Conservation (phyloP, 2,329 filamentous ascomycete genomes). For the Alternaria brassicicola region DNA sequence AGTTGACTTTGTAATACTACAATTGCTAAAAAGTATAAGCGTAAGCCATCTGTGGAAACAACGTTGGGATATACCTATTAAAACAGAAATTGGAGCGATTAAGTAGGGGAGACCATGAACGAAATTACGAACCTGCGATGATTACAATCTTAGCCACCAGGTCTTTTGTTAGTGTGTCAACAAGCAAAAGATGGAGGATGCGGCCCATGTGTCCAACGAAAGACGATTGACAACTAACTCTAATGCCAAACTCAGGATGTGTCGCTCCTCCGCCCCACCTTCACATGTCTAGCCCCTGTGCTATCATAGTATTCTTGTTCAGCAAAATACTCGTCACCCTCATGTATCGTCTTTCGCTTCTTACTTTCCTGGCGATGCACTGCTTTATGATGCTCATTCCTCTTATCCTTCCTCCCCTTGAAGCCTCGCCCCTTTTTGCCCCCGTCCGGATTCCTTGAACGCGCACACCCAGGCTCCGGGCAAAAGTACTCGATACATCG, state of each 20-base stretch:
- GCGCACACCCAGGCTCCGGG: slow-evolving; percentile 21
- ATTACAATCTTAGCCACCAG: too few relatives aligned
- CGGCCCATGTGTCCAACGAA: not conserved
- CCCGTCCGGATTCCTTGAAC: slow-evolving; percentile 20
- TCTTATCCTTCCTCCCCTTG: slow-evolving; percentile 39
- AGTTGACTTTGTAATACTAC: too few relatives aligned
- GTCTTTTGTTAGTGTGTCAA: too few relatives aligned
- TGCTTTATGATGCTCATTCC: slow-evolving; percentile 35
- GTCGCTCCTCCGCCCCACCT: not conserved
- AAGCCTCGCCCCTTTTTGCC: slow-evolving; percentile 36
- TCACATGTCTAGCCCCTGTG: not conserved
- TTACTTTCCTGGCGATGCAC: slow-evolving; percentile 24
- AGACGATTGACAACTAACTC: too few relatives aligned
- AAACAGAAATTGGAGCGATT: too few relatives aligned
- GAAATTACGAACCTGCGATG: too few relatives aligned
- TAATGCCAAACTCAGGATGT: not conserved
- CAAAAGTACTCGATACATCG: slow-evolving; percentile 33
- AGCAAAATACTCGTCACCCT: not conserved
- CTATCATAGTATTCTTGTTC: not conserved
- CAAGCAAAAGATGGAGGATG: not conserved
- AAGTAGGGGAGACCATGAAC: not conserved
- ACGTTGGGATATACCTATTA: too few relatives aligned
- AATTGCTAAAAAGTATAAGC: too few relatives aligned
- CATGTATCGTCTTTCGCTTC: slow-evolving; percentile 6
- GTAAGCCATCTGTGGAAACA: too few relatives aligned